Percentiles rank a stretch among this genome's conserved stretches.
Evolutionary conservation across 306 rosid genomes (phyloP).

Genomic region (Gastrolobium bilobum): DNA sequence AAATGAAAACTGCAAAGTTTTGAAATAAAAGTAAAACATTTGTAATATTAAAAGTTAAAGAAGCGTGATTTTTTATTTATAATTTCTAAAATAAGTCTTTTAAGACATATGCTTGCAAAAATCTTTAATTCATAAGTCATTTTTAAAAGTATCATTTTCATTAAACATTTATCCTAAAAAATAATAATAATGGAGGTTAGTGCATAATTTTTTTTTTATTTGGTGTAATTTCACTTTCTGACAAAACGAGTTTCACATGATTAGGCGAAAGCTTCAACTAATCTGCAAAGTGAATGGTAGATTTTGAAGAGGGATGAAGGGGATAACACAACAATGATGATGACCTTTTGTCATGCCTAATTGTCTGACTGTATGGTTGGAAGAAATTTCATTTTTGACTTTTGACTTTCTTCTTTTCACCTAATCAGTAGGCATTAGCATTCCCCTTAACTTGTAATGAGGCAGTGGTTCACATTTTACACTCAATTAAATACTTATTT

Average conservation of each 20-base stretch:
- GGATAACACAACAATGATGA: background rate
- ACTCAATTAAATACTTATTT: no score
- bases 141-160: background rate
- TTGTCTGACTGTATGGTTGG: background rate
- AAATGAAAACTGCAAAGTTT: no score
- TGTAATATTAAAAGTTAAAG: no score
- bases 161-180: background rate
- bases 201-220: background rate
- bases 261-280: constrained; percentile 22
- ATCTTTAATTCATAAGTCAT: no score
- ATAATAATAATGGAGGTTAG: background rate
- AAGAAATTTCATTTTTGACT: background rate
- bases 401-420: background rate
- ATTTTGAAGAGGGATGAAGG: background rate
- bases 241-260: constrained; percentile 32
- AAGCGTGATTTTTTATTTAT: no score
- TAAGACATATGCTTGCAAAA: no score
- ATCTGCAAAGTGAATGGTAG: background rate
- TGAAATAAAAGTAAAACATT: no score
- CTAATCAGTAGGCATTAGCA: background rate
- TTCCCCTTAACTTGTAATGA: background rate
- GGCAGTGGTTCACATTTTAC: background rate
- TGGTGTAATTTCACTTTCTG: constrained; percentile 3
- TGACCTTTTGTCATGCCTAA: constrained; percentile 2
- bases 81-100: no score